Evolutionary conservation across 1,139 yeast species (phyloP), one percentile per base, ranked within the genome.

Genomic region (Debaryomyces nepalensis): DNA sequence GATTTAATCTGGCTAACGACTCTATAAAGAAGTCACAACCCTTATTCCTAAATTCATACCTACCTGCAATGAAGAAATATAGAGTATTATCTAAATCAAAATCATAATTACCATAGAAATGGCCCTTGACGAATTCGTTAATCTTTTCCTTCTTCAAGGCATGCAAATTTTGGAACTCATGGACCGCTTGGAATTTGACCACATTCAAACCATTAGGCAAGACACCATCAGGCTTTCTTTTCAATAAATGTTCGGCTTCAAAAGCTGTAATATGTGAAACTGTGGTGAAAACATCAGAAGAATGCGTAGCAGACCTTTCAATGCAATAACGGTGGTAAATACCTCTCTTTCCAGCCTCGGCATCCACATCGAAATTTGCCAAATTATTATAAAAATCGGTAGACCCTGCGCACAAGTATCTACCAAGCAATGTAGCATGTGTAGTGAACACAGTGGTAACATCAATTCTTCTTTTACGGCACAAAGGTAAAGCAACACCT

Each of bases 261-360:
- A 81, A 87, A 5, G 98, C 99, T 26, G 99, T 93, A 57, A 93
- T 93, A 59, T 93, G 96, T 15, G 97, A 88, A 11, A 93, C 99
- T 0, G 99, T 93, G 33, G 99, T 93, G 73, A 93, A 93, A 22
- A 93, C 99, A 66, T 93, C 99, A 11, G 97, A 90, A 8, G 95
- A 79, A 61, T 93, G 99, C 15, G 97, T 91, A 5, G 98, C 97
- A 2, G 96, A 90, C 45, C 99, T 79, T 69, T 93, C 99, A 52
- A 93, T 87, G 66, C 99, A 93, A 67, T 93, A 93, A 51, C 99
- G 80, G 62, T 93, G 99, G 66, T 93, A 93, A 54, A 93, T 93
- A 42, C 99, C 99, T 54, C 98, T 76, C 67, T 90, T 91, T 15
- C 99, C 99, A 8, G 98, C 98, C 67, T 93, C 99, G 26, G 95